Conservation (phyloP, 257 asterid genomes). For the Solanum okadae region DNA sequence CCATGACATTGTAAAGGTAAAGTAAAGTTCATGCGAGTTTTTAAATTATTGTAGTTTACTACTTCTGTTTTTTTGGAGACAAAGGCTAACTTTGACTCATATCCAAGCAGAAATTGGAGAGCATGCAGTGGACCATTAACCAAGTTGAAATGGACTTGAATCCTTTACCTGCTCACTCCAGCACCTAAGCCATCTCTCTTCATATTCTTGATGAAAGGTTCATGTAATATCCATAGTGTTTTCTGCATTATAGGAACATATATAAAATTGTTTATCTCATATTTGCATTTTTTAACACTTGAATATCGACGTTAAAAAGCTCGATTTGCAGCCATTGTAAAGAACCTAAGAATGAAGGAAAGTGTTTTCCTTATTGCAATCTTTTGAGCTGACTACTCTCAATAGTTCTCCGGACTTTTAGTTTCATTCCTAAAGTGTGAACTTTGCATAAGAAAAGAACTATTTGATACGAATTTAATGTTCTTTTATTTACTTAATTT, state of each 20-base stretch:
- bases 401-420: background rate
- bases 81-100: background rate
- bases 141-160: slow-evolving; percentile 97
- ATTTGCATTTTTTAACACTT: background rate
- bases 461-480: background rate
- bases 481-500: background rate
- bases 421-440: background rate
- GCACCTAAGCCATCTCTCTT: slow-evolving; percentile 17
- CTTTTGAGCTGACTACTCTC: background rate
- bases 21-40: background rate
- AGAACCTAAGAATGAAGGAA: background rate
- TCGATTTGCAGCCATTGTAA: background rate
- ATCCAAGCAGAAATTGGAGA: slow-evolving; percentile 74
- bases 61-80: background rate
- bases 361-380: background rate
- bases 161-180: slow-evolving; percentile 58
- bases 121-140: slow-evolving; percentile 92
- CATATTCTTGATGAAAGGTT: background rate
- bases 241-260: background rate
- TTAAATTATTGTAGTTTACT: background rate
- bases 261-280: background rate
- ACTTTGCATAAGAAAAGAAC: background rate
- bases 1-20: slow-evolving; percentile 90
- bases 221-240: background rate
- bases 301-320: background rate